Percentiles rank a stretch among this genome's conserved stretches.
Evolutionary conservation across 257 asterid genomes (phyloP).

Genomic region (Eustoma russellianum): DNA sequence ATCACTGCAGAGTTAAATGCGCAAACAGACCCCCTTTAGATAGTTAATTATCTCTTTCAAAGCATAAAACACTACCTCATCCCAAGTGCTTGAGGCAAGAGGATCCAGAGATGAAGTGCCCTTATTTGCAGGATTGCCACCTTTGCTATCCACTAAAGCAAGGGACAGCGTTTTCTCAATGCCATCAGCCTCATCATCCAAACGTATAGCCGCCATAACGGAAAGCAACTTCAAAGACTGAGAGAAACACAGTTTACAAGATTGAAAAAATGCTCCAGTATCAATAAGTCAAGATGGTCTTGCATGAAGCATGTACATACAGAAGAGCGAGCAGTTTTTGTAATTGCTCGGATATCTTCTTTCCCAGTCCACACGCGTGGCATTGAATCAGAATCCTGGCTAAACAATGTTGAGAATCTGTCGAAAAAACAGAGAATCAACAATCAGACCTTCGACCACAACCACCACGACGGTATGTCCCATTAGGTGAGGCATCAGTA

Average conservation of each 20-base stretch:
- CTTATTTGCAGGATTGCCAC: constrained; percentile 42
- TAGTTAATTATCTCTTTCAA: neutral
- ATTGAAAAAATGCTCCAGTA: constrained; percentile 4
- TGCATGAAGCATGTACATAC: constrained; percentile 37
- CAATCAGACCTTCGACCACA: too few species aligned
- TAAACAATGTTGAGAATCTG: constrained; percentile 78
- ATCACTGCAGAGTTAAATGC: too few species aligned
- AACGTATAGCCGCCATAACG: constrained; percentile 74
- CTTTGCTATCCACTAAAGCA: constrained; percentile 61
- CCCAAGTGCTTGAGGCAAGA: constrained; percentile 93
- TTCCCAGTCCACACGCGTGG: constrained; percentile 94
- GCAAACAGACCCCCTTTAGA: too few species aligned
- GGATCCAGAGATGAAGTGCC: constrained; percentile 46
- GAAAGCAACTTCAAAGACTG: constrained; percentile 82
- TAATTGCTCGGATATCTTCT: constrained; percentile 89
- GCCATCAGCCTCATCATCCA: constrained; percentile 61
- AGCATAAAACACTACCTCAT: constrained; percentile 35
- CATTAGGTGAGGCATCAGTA: too few species aligned
- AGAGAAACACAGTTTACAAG: constrained; percentile 10
- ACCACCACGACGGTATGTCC: too few species aligned
- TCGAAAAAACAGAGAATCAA: constrained; percentile 1
- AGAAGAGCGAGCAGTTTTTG: constrained; percentile 83
- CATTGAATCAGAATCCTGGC: constrained; percentile 81
- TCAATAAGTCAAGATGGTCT: constrained; percentile 7
- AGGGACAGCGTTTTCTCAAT: constrained; percentile 58